Base-by-base conservation (phyloP, 148 eudicot genomes). In the Pouteria glomerata region DNA sequence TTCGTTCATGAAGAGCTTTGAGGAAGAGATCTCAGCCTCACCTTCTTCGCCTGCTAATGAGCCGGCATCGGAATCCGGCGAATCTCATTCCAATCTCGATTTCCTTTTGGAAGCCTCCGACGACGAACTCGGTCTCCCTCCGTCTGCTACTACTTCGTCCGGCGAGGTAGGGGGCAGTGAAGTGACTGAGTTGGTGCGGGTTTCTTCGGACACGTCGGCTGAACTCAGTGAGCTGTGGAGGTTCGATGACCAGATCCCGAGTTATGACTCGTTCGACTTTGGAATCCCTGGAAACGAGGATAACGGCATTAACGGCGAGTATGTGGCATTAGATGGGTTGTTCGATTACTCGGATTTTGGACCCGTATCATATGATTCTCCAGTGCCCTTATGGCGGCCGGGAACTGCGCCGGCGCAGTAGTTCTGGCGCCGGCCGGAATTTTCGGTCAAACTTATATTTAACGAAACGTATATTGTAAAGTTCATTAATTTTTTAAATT, bases 1-100 rank as follows among this genome's bases (percentile, higher is more conserved):
- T 74, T 86, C 87, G 67, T 86, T 89, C 23, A 86, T 89, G 74
- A 80, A 83, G 77, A 89, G 82, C 66, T 89, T 89, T 52, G 87
- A 86, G 76, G 82, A 84, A 18, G 93, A 89, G 18, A 79, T 89
- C 0, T 74, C 82, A 1, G 74, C 45, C 37, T 31, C 81, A 21
- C 50, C 66, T n/a, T 31, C 65, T 73, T 47, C 21, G 44, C 35
- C 56, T 13, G 55, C 72, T 4, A 71, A 78, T 13, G 81, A 78
- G 30, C 66, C 71, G 11, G 55, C 77, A 1, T 31, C 77, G 0
- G 81, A 79, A 6, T 57, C 82, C 70, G 87, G 81, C 29, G 86
- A 76, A 0, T 71, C 77, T 2, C 41, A 47, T 50, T 78, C 82
- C 82, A 87, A 80, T 3, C 77, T 88, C 0, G 88, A 86, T 24